Conservation (phyloP, 148 eudicot genomes). For the Persicaria tinctoria region DNA sequence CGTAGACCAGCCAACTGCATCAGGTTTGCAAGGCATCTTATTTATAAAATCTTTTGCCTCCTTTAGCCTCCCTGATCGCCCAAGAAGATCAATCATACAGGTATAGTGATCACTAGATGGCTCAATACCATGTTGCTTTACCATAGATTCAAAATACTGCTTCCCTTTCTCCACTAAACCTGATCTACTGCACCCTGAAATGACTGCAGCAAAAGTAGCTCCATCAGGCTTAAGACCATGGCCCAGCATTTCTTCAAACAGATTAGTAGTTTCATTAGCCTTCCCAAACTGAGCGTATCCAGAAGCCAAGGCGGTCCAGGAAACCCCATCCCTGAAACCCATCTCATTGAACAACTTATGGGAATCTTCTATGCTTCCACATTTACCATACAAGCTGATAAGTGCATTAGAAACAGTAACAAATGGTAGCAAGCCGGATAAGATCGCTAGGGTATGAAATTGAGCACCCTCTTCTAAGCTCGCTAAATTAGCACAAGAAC, state of each 20-base stretch:
- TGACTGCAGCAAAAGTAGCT: slow-evolving; percentile 70
- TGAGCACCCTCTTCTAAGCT: slow-evolving; percentile 86
- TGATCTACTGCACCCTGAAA: slow-evolving; percentile 93
- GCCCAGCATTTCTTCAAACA: slow-evolving; percentile 74
- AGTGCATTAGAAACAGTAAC: slow-evolving; percentile 82
- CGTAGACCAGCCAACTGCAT: slow-evolving; percentile 81
- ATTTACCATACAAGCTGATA: slow-evolving; percentile 81
- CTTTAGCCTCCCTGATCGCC: slow-evolving; percentile 72
- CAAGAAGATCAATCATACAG: slow-evolving; percentile 88
- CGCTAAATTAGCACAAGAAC: slow-evolving; percentile 78
- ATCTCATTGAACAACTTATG: slow-evolving; percentile 61
- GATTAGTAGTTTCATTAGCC: slow-evolving; percentile 60
- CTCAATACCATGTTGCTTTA: slow-evolving; percentile 42
- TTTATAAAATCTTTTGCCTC: slow-evolving; percentile 68
- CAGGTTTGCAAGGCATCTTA: slow-evolving; percentile 75
- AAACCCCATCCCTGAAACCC: slow-evolving; percentile 57
- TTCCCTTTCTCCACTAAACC: slow-evolving; percentile 83
- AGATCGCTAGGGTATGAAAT: slow-evolving; percentile 68
- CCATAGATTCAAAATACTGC: slow-evolving; percentile 61
- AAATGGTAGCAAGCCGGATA: slow-evolving; percentile 57
- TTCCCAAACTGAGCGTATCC: slow-evolving; percentile 87
- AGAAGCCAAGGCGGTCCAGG: slow-evolving; percentile 78
- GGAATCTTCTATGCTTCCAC: slow-evolving; percentile 78
- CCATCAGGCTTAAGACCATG: slow-evolving; percentile 72
- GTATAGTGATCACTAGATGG: slow-evolving; percentile 75